Percentiles rank a stretch among this genome's conserved stretches.
Evolutionary conservation across 257 asterid species (phyloP).

Genomic region (Plantago ovata): DNA sequence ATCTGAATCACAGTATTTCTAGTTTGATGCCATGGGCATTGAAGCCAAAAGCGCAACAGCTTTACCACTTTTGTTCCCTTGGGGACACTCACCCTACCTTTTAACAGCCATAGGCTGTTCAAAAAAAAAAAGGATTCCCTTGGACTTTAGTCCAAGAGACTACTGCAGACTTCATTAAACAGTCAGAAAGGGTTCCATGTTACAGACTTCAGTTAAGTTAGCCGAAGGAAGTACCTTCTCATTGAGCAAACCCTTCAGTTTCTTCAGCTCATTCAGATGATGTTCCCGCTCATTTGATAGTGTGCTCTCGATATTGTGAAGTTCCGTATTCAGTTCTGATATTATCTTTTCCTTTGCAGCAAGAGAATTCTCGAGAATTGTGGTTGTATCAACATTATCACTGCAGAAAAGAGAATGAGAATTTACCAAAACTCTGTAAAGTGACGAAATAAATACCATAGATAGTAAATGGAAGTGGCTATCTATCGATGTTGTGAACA

Average conservation of each 20-base stretch:
- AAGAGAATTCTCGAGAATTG: constrained; percentile 84
- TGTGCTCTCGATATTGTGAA: constrained; percentile 82
- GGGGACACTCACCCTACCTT: too few species aligned
- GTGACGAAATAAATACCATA: constrained; percentile 5
- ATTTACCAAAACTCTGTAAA: constrained; percentile 8
- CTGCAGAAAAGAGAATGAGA: constrained; percentile 40
- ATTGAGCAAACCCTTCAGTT: constrained; percentile 59
- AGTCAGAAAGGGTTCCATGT: not conserved
- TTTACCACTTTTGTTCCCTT: too few species aligned
- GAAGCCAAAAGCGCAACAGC: too few species aligned
- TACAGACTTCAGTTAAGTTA: not conserved
- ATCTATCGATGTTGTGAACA: constrained; percentile 3
- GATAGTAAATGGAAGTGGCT: constrained; percentile 14
- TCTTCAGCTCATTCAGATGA: constrained; percentile 82
- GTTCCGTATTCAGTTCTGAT: constrained; percentile 87
- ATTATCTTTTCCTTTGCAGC: constrained; percentile 87
- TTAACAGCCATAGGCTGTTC: too few species aligned
- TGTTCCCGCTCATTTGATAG: constrained; percentile 77
- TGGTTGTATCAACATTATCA: constrained; percentile 63
- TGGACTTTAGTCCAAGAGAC: too few species aligned
- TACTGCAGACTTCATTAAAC: too few species aligned
- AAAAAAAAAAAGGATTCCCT: too few species aligned
- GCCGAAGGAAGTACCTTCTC: constrained; percentile 61
- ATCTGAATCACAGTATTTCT: too few species aligned
- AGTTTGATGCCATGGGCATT: too few species aligned